Evolutionary conservation across 2,329 filamentous ascomycete species (phyloP), one percentile per base, ranked within the genome.

Genomic region (Neonectria coccinea): DNA sequence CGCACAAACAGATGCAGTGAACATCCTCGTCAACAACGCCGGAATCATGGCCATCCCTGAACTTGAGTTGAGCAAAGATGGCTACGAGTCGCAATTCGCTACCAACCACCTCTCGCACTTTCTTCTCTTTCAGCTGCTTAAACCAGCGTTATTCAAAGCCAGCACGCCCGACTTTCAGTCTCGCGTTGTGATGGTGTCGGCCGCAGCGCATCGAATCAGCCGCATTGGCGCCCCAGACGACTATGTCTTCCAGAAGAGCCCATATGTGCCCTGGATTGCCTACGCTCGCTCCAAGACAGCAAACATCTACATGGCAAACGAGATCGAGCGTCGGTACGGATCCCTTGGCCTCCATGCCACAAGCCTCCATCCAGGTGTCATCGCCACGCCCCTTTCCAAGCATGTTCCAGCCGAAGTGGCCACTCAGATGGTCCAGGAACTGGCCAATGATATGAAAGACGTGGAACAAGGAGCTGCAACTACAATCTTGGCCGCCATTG

Each of bases 151-250:
- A 7, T 72, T 86, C 0, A 67, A 76, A 0, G 77, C 78, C 5
- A 68, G 78, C 1, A 81, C 78, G 0, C 73, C 80, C 0, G 65
- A 71, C 0, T 84, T 82, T 56, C 71, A 78, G 5, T 84, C 81
- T 0, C 80, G 86, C 2, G 81, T 87, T 2, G 77, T 88, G 50
- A 73, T 76, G 1, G 70, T 87, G 1, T 78, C 82, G 0, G 83
- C 81, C 1, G 68, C 77, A 0, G 83, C 70, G 2, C 85, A 87
- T 9, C 64, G 68, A 0, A 8, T 36, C 0, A 36, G 55, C 4
- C 50, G 22, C 5, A 42, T 71, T 20, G 64, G 58, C 12, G 59
- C 64, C 50, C 57, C 59, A 1, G 69, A 73, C 25, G 66, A 65
- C 14, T 69, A 70, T 10, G 59, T 59, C 3, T 29, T 67, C 42